Conservation (phyloP, 2,329 filamentous ascomycete species). For the Penicillium janthinellum region DNA sequence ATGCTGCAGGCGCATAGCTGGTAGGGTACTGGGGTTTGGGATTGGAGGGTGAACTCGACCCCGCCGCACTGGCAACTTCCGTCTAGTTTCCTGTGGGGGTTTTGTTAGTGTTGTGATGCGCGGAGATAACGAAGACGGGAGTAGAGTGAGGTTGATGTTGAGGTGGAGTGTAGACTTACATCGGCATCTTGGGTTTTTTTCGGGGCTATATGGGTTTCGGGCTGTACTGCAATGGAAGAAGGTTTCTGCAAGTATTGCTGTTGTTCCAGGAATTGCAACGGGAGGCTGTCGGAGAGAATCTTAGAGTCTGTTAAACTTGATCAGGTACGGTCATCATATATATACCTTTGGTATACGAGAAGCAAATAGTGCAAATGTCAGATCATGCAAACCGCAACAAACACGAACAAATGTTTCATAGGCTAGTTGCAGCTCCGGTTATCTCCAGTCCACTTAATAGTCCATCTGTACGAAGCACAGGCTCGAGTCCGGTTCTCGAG, state of each 20-base stretch:
- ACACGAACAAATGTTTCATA: background rate
- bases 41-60: conserved; percentile 50
- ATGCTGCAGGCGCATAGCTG: conserved; percentile 54
- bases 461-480: background rate
- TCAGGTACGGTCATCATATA: background rate
- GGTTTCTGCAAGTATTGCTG: too few species aligned
- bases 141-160: background rate
- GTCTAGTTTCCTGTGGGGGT: conserved; percentile 45
- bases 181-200: conserved; percentile 18
- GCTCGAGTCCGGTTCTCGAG: conserved; percentile 1
- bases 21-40: conserved; percentile 51
- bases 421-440: background rate
- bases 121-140: background rate
- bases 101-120: conserved; percentile 11
- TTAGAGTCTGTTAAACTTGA: too few species aligned
- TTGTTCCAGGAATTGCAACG: too few species aligned
- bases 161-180: conserved; percentile 16
- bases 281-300: too few species aligned
- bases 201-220: background rate
- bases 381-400: background rate
- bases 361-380: background rate
- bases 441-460: conserved; percentile 14
- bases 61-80: conserved; percentile 54
- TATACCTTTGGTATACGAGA: background rate
- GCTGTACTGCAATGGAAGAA: background rate